phyloP scores from a whole-genome alignment of 495 filamentous ascomycete genomes.

The Schizothecium vesticola region DNA sequence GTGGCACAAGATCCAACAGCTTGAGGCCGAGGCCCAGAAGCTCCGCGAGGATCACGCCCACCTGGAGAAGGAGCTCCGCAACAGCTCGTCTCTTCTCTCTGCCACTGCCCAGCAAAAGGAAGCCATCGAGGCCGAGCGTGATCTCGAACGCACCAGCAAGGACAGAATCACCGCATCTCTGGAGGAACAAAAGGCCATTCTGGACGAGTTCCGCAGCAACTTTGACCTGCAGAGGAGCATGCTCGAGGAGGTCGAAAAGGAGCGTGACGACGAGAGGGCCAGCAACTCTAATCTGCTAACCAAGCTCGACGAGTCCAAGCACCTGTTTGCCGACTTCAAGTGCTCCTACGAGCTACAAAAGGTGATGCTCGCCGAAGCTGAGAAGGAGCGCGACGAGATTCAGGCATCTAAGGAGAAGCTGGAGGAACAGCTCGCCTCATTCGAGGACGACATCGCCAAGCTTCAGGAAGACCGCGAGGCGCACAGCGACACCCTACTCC shows the following conservation, averaged over 20 bases:
- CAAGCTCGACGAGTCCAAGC: conserved; percentile 33
- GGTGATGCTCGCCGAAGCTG: conserved; percentile 33
- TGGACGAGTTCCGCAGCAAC: conserved; percentile 41
- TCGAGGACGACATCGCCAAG: conserved; percentile 32
- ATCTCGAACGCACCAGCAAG: conserved; percentile 21
- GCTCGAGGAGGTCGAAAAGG: conserved; percentile 31
- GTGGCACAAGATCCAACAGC: conserved; percentile 35
- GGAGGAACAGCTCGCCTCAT: conserved; percentile 25
- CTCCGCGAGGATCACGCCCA: conserved; percentile 32
- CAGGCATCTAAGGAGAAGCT: conserved; percentile 26
- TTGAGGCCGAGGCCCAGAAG: conserved; percentile 35
- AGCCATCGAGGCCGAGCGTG: conserved; percentile 29
- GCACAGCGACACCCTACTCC: conserved; percentile 31
- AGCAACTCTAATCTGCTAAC: conserved; percentile 19
- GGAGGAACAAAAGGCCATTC: conserved; percentile 36
- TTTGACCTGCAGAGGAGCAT: conserved; percentile 32
- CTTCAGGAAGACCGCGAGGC: conserved; percentile 32
- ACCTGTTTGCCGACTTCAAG: conserved; percentile 36
- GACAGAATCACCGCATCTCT: conserved; percentile 20
- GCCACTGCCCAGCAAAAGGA: conserved; percentile 11
- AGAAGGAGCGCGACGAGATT: conserved; percentile 37
- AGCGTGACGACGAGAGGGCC: conserved; percentile 22
- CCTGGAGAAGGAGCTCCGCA: conserved; percentile 30
- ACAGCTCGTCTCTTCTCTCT: conserved; percentile 17
- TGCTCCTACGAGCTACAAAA: conserved; percentile 33